Evolutionary conservation across 2,329 filamentous ascomycete genomes (phyloP), one percentile per base, ranked within the genome.

Genomic region (Trichoderma gracile): DNA sequence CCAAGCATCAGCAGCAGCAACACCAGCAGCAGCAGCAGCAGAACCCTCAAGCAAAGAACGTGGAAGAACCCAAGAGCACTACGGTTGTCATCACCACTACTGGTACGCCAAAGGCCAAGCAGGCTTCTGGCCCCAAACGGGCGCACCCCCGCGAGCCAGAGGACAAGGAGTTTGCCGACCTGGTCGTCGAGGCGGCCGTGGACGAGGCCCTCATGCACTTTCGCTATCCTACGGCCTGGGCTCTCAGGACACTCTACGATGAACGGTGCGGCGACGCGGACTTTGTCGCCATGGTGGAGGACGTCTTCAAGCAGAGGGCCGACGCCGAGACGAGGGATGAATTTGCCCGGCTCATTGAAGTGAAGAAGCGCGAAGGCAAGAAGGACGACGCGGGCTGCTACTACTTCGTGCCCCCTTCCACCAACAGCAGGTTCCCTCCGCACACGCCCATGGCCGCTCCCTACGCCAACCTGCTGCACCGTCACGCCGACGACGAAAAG

Each of bases 151-250:
- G 66, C 42, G 73, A 74, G 33, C 68, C 71, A 1, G 70, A 74
- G 43, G 78, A 80, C 67, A 80, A 78, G 67, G 80, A 81, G 45
- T 72, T 80, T 40, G 78, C 79, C 27, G 83, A 83, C 69, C 81
- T 77, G 70, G 81, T 86, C 30, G 78, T 89, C 45, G 82, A 86
- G 72, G 71, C 75, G 38, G 84, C 85, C n/a, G 83, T 88, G 33
- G 81, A 86, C 10, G 80, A 86, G 70, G 86, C 86, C 5, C 73
- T 89, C 55, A 76, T 79, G 65, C 80, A 84, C 70, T 79, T 79
- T 67, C 83, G 84, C 65, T 88, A 85, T 72, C 84, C 85, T 61
- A 88, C 86, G 9, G 86, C 86, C 2, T 88, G 82, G 78, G 85
- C 86, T 47, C 77, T 89, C 65, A 80, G 85, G 60, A 82, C 80